phyloP scores from a whole-genome alignment of 106 monocot genomes.

The Xerophyta viscosa region DNA sequence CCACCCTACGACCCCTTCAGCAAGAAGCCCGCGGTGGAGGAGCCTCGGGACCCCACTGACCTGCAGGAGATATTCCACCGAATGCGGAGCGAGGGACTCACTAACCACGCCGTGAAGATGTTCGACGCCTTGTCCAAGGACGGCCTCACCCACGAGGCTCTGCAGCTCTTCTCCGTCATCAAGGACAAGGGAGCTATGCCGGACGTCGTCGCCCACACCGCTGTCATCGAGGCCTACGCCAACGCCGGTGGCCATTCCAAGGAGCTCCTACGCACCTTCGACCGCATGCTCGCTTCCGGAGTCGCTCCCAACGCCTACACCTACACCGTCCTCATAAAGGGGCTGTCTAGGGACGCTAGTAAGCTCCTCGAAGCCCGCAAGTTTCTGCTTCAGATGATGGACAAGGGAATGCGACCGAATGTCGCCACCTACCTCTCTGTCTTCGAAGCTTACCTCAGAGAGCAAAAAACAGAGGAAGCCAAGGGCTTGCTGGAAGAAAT shows the following conservation, averaged over 20 bases:
- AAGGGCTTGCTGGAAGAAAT: conserved; percentile 60
- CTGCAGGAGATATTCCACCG: conserved; percentile 87
- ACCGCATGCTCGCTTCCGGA: conserved; percentile 83
- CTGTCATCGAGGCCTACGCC: conserved; percentile 88
- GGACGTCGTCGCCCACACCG: conserved; percentile 97
- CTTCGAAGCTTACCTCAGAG: conserved; percentile 64
- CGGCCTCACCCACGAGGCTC: conserved; percentile 92
- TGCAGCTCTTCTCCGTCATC: conserved; percentile 72
- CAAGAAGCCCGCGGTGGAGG: conserved; percentile 57
- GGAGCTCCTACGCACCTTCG: conserved; percentile 59
- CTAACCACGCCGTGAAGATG: conserved; percentile 87
- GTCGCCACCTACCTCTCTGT: conserved; percentile 41
- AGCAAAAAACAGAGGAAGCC: conserved; percentile 48
- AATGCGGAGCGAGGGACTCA: conserved; percentile 85
- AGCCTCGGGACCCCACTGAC: conserved; percentile 66
- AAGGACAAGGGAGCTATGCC: conserved; percentile 92
- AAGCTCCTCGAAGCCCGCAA: conserved; percentile 50
- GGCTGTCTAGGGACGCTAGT: conserved; percentile 62
- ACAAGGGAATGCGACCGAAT: conserved; percentile 71
- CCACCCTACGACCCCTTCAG: conserved; percentile 95
- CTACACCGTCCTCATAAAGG: conserved; percentile 61
- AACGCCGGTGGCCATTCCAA: conserved; percentile 76
- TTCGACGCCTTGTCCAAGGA: conserved; percentile 94
- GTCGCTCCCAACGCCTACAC: conserved; percentile 85
- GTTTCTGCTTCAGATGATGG: conserved; percentile 71